Evolutionary conservation across 768 basidiomycete genomes (phyloP), one percentile per base, ranked within the genome.

Genomic region (Psilocybe sp.): DNA sequence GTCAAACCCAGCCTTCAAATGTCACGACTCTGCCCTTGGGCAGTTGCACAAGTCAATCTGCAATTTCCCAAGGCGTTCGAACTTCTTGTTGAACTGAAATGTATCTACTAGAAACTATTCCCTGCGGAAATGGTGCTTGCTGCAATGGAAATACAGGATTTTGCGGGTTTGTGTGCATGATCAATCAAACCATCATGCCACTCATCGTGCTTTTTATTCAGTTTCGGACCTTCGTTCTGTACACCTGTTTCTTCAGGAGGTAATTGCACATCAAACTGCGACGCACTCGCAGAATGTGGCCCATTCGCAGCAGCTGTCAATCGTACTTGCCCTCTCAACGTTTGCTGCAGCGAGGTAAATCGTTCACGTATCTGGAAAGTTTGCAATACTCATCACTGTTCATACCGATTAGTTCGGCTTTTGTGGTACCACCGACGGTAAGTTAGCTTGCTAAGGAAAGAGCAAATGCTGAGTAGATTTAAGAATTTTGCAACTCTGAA

Each of bases 91-190:
- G n/a, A n/a, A n/a, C 23, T 28, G 23, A 28, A 28, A 28, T 55
- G 50, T 16, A 60, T 59, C 41, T 53, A 58, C 3, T 28, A 4
- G 35, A 60, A 2, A 47, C 40, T 34, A 61, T 63, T 50, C 63
- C 61, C 6, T 64, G 63, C 45, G 46, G 55, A 33, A 62, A 64
- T 41, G 61, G 56, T 23, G 61, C 60, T 5, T 64, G 63, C 47
- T 64, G 63, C 43, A 61, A 62, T 39, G 45, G 44, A 32, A 49
- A 42, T 5, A 53, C 58, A n/a, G 63, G 63, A 18, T 64, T 58
- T 40, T 64, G 63, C 47, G 63, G 63, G 50, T 57, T 9, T 18
- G 60, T 57, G 20, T 7, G 44, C 19, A 6, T 44, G 47, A 15
- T 11, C n/a, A 20, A 16, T 10, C 23, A 28, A 38, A 33, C 13